phyloP scores from a whole-genome alignment of 2,329 filamentous ascomycete species.

The Fusarium pseudonygamai region DNA sequence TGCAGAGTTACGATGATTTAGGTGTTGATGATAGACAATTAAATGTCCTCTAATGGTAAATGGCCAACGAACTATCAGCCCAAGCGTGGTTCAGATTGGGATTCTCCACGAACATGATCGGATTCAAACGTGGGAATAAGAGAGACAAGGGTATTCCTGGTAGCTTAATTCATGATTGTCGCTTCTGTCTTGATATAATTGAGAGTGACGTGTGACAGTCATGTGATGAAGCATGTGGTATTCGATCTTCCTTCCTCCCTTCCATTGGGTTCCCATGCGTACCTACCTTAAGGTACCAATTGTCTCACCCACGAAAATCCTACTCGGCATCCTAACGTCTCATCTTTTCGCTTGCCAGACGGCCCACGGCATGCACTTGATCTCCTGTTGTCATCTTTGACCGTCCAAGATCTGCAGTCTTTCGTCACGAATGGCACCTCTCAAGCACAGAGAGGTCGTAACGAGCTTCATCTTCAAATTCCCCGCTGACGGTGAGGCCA shows the following conservation, averaged over 20 bases:
- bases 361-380: background rate
- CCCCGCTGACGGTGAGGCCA: slow-evolving; percentile 46
- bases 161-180: background rate
- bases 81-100: background rate
- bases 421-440: slow-evolving; percentile 33
- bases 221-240: slow-evolving; percentile 28
- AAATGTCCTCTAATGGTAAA: background rate
- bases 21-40: background rate
- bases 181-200: background rate
- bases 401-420: background rate
- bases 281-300: background rate
- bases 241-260: background rate
- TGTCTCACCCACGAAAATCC: background rate
- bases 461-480: slow-evolving; percentile 62
- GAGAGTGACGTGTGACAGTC: slow-evolving; percentile 13
- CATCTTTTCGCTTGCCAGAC: background rate
- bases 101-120: background rate
- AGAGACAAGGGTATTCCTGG: background rate
- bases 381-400: background rate
- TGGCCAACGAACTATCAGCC: background rate
- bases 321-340: background rate
- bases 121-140: background rate
- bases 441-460: slow-evolving; percentile 53
- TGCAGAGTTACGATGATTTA: background rate
- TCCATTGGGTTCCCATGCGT: background rate